Percentiles rank a stretch among this genome's conserved stretches.
Conservation (phyloP, 1,284 basidiomycete genomes). For the Heterobasidion irregulare region DNA sequence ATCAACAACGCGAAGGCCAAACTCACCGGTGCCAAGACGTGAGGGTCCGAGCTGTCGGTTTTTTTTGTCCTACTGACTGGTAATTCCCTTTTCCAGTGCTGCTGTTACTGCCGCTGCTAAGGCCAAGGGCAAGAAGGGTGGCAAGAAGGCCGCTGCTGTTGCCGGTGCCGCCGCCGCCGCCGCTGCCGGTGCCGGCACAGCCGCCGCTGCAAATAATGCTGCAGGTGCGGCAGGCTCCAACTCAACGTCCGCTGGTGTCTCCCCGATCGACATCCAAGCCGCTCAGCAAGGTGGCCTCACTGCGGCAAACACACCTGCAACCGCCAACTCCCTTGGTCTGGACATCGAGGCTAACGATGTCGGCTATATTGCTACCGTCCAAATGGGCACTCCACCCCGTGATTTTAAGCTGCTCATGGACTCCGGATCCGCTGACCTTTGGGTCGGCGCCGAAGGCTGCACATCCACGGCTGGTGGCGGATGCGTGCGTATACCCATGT, state of each 20-base stretch:
- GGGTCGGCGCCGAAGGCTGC: slow-evolving; percentile 63
- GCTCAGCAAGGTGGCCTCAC: slow-evolving; percentile 35
- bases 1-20: neutral
- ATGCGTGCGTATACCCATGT: slow-evolving; percentile 32
- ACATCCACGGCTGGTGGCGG: slow-evolving; percentile 33
- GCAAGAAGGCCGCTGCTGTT: slow-evolving; percentile 12
- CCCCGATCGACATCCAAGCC: slow-evolving; percentile 23
- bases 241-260: slow-evolving; percentile 15
- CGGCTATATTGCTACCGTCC: slow-evolving; percentile 63
- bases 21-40: neutral
- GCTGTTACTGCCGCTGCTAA: neutral
- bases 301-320: slow-evolving; percentile 40
- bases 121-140: slow-evolving; percentile 7
- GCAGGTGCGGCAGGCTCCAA: slow-evolving; percentile 11
- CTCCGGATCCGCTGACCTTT: slow-evolving; percentile 81
- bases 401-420: slow-evolving; percentile 77
- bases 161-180: slow-evolving; percentile 9
- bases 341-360: slow-evolving; percentile 59
- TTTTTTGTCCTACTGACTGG: no score
- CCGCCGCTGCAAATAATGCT: slow-evolving; percentile 7
- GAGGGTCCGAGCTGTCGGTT: neutral
- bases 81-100: neutral
- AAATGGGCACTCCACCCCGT: slow-evolving; percentile 71
- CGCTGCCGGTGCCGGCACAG: slow-evolving; percentile 8
- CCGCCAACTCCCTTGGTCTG: slow-evolving; percentile 58